phyloP scores from a whole-genome alignment of 1,284 basidiomycete genomes.

The Phellinidium pouzarii region DNA sequence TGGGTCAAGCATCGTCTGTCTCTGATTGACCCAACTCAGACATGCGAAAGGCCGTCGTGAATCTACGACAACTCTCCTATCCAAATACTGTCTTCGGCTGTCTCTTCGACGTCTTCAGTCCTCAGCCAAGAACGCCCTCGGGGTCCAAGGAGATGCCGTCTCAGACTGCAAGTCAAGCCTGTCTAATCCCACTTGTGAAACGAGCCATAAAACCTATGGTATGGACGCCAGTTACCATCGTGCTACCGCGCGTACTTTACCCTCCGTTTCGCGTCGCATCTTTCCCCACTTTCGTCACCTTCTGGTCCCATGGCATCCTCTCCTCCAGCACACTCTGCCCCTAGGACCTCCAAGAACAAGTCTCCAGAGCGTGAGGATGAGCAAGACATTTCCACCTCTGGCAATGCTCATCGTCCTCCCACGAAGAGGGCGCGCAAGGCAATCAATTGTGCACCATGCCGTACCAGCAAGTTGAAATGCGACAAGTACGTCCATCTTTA shows the following conservation, averaged over 20 bases:
- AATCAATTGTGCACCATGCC: slow-evolving; percentile 79
- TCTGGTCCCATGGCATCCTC: neutral
- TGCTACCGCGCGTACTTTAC: neutral
- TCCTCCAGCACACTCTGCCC: neutral
- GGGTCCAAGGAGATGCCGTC: no score
- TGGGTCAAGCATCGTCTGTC: no score
- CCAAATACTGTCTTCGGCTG: no score
- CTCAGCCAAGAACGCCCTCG: no score
- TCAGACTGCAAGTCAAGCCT: no score
- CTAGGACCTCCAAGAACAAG: neutral
- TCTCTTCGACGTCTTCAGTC: no score
- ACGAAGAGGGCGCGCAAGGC: slow-evolving; percentile 75
- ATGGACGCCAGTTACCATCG: no score
- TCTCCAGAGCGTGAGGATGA: neutral
- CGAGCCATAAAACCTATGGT: no score
- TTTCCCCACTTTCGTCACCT: neutral
- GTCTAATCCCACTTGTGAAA: no score
- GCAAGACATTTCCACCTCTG: neutral
- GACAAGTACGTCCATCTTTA: slow-evolving; percentile 47
- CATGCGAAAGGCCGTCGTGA: no score
- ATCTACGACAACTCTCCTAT: no score
- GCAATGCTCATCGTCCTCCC: slow-evolving; percentile 28
- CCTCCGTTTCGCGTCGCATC: neutral
- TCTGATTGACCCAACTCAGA: no score
- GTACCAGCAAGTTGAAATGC: slow-evolving; percentile 79